Conservation (phyloP, 1,284 basidiomycete species). For the Ceratobasidium sp. region DNA sequence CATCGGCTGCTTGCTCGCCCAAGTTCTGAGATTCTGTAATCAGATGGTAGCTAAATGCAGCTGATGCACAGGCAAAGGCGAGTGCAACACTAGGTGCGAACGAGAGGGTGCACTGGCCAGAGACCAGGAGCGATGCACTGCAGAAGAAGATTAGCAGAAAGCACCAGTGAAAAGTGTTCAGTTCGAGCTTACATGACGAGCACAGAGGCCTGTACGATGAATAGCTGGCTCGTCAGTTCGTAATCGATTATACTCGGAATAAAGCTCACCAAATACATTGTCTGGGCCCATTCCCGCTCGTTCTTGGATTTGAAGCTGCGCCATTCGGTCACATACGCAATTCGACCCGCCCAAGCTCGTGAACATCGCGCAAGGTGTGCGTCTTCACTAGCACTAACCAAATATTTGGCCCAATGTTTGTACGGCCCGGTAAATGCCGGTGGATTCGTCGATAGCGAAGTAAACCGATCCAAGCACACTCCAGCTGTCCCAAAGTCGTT, state of each 20-base stretch:
- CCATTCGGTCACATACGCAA: slow-evolving; percentile 28
- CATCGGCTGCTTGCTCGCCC: slow-evolving; percentile 17
- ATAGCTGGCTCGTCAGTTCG: background rate
- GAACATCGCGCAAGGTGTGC: background rate
- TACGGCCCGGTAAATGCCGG: background rate
- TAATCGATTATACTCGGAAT: background rate
- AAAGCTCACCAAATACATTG: background rate
- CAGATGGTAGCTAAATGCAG: background rate
- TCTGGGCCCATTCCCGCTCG: slow-evolving; percentile 15
- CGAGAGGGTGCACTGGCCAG: background rate
- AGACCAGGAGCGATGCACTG: slow-evolving; percentile 2
- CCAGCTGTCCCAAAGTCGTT: slow-evolving; percentile 19
- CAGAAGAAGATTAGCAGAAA: background rate
- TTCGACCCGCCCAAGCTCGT: slow-evolving; percentile 10
- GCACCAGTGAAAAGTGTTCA: background rate
- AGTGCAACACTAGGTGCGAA: background rate
- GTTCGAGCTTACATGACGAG: background rate
- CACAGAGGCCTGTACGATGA: background rate
- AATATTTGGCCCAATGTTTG: background rate
- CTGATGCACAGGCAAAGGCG: background rate
- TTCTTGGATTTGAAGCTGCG: slow-evolving; percentile 17
- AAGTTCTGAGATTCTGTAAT: slow-evolving; percentile 6
- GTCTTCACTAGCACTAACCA: background rate
- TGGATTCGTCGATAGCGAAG: background rate
- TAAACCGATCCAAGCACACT: slow-evolving; percentile 24